These are phyloP conservation scores for Suillus lakei DNA, from an alignment of 768 basidiomycete species.

Conservation along the genomic window DNA sequence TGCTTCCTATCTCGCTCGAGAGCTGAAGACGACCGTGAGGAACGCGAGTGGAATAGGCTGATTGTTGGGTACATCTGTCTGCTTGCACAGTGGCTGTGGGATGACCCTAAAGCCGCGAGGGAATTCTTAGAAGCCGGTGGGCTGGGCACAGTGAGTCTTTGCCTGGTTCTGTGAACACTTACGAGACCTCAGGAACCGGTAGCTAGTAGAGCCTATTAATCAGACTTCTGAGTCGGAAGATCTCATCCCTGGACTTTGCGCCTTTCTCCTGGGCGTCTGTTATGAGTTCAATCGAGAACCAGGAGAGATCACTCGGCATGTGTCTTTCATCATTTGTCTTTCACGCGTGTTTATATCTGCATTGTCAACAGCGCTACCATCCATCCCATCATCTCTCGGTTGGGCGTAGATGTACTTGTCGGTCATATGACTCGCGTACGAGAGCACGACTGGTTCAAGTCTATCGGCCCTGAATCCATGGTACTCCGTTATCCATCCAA, in stretches of 20 bases:
- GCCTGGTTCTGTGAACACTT: neutral
- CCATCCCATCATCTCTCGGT: constrained; percentile 85
- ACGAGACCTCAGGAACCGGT: constrained; percentile 7
- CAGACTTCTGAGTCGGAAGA: constrained; percentile 86
- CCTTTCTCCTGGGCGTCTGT: constrained; percentile 90
- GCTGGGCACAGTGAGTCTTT: constrained; percentile 77
- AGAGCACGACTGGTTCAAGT: constrained; percentile 93
- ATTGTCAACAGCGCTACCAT: constrained; percentile 67
- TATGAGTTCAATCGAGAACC: constrained; percentile 97
- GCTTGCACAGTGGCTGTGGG: constrained; percentile 95
- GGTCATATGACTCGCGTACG: constrained; percentile 86
- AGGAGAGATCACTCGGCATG: constrained; percentile 91
- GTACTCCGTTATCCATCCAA: constrained; percentile 60
- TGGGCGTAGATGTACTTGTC: constrained; percentile 88
- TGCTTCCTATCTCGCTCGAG: constrained; percentile 75
- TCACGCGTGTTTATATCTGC: neutral
- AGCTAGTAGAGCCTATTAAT: constrained; percentile 96
- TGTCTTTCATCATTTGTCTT: constrained; percentile 5
- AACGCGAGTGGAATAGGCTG: constrained; percentile 88
- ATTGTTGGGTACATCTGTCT: constrained; percentile 85
- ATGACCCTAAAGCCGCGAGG: constrained; percentile 84
- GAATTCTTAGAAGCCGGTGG: constrained; percentile 93
- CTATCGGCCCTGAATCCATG: constrained; percentile 82
- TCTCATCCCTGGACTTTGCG: constrained; percentile 86
- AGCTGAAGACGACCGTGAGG: constrained; percentile 63